Base-by-base conservation (phyloP, 805 yeast species). In the Candida orba region DNA sequence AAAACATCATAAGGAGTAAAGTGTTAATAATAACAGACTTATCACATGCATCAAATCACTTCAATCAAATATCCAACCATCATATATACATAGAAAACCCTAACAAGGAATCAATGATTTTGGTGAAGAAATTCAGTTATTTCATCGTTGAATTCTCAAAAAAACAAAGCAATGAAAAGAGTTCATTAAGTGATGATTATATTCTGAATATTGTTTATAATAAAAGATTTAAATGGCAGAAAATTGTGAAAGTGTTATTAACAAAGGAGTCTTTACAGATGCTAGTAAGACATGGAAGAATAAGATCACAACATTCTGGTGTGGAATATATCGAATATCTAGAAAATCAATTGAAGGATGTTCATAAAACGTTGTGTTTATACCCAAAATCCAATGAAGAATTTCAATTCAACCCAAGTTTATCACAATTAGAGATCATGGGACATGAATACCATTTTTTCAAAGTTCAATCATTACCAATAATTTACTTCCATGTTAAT, bases 1-100 rank as follows among this genome's bases (percentile, higher is more conserved):
- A 52, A 24, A 9, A 17, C 14, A 20, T 54, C 2, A 32, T 56
- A 4, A 44, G 33, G n/a, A 15, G 34, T 8, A 41, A 48, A 15
- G 60, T 56, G 17, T 42, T 56, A 9, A 43, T 48, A 3, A 35
- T 53, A 17, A 51, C 55, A 4, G 60, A 56, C 37, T 32, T 51
- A 4, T 33, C 43, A 3, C 6, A 34, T 8, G 41, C 41, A 8
- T 45, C 54, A 9, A 36, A 31, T 0, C 32, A 33, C 12, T 54
- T 54, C 49, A 39, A 37, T 6, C 14, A 48, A 12, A 50, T 54
- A 12, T 25, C 49, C 1, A 41, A 36, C 5, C 36, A 32, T 2
- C 45, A 36, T 17, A 15, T 51, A 4, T 29, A 37, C 9, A 40
- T 52, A 38, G 37, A 37, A 3, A 24, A 39, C 2, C 32, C 38